Evolutionary conservation across 2,329 filamentous ascomycete species (phyloP).

Genomic region (Exserohilum rostratum): DNA sequence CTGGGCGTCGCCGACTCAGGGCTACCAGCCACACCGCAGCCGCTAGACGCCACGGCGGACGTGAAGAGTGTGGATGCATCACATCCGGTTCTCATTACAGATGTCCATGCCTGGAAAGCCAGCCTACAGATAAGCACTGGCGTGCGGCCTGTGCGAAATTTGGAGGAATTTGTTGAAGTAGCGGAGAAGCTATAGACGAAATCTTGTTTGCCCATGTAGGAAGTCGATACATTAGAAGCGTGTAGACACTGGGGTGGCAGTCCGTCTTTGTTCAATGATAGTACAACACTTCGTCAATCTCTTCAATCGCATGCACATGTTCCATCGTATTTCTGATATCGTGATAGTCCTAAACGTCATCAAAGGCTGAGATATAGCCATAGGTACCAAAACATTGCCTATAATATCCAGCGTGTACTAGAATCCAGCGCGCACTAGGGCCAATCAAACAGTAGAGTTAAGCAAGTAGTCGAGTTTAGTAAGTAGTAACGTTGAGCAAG

Average conservation of each 20-base stretch:
- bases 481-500: no score
- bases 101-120: slow-evolving; percentile 82
- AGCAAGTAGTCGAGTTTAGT: no score
- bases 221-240: neutral
- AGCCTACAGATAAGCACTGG: slow-evolving; percentile 74
- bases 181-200: slow-evolving; percentile 26
- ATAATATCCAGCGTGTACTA: no score
- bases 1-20: slow-evolving; percentile 48
- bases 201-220: neutral
- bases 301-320: neutral
- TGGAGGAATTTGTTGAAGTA: slow-evolving; percentile 83
- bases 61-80: slow-evolving; percentile 34
- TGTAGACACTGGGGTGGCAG: neutral
- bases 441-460: no score
- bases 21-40: slow-evolving; percentile 50
- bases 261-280: neutral
- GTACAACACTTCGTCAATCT: neutral
- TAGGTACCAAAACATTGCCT: no score
- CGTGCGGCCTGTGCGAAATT: slow-evolving; percentile 72
- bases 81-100: slow-evolving; percentile 68
- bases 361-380: no score
- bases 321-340: slow-evolving; percentile 12
- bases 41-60: slow-evolving; percentile 35
- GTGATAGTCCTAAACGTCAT: no score
- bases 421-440: no score